phyloP scores from a whole-genome alignment of 192 early-diverging fungal species.

The Pilaira anomala region DNA sequence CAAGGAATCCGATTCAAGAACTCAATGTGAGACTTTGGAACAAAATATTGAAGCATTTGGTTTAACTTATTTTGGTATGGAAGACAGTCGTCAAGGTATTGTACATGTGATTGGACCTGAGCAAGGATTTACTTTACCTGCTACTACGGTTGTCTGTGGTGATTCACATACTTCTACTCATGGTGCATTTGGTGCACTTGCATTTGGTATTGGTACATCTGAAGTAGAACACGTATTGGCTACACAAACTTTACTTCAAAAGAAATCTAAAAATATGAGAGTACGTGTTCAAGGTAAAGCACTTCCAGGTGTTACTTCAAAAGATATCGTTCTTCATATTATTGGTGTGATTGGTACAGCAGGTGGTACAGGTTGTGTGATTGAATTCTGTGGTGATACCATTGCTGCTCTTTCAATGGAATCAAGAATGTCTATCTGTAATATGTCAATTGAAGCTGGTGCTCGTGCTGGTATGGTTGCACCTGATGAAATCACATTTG shows the following conservation, averaged over 20 bases:
- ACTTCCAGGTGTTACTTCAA: constrained; percentile 53
- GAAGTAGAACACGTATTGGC: constrained; percentile 75
- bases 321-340: constrained; percentile 66
- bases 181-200: constrained; percentile 70
- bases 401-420: constrained; percentile 60
- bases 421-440: constrained; percentile 71
- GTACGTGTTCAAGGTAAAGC: constrained; percentile 52
- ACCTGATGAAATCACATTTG: constrained; percentile 66
- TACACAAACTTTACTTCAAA: constrained; percentile 65
- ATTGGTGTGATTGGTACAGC: constrained; percentile 73
- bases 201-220: constrained; percentile 74
- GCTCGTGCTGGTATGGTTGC: constrained; percentile 73
- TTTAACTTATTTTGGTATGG: constrained; percentile 63
- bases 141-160: constrained; percentile 69
- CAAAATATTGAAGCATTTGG: constrained; percentile 61
- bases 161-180: constrained; percentile 75
- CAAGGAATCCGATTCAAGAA: constrained; percentile 55
- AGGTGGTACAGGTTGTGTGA: constrained; percentile 65
- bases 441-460: constrained; percentile 74
- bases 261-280: constrained; percentile 70
- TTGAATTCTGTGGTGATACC: constrained; percentile 63
- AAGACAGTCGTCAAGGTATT: constrained; percentile 68
- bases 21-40: constrained; percentile 64
- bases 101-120: constrained; percentile 75
- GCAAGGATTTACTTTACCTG: constrained; percentile 72